Base-by-base conservation (phyloP, 73 alveolate genomes). In the Paramecium sexaurelia region DNA sequence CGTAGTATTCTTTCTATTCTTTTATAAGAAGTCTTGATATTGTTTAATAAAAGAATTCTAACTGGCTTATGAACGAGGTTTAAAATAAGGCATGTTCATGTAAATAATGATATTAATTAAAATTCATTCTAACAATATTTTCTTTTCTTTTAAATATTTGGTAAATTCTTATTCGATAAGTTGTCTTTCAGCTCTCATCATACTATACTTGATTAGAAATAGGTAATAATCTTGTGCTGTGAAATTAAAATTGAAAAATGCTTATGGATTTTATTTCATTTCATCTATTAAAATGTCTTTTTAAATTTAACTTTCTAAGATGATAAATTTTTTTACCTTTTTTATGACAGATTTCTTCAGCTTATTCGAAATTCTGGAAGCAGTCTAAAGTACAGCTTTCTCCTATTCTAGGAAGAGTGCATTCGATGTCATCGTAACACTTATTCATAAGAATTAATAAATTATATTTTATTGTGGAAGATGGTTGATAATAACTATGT, bases 181-280 rank as follows among this genome's bases (percentile, higher is more conserved):
- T 78, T 78, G 36, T 78, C 75, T 78, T 40, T 78, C 90, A 11
- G 75, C 68, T 78, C 90, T 78, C 90, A 78, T 78, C 33, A 78
- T 24, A 78, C 73, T 41, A 43, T 78, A 78, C 10, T 41, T 78
- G 43, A 78, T 32, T n/a, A 78, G 19, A 26, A 78, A 78, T 0
- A 78, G 71, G 20, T 29, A 78, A 7, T 78, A 41, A 78, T 78
- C 90, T 41, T 78, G 75, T 11, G 90, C 43, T n/a, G 90, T 24
- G 41, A 78, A 78, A 24, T 43, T 45, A 43, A 78, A 75, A 43
- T 41, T 78, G 32, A 78, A 78, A 15, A 41, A 78, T 41, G 68
- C 90, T 22, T 78, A 39, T 41, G 90, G 90, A 43, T 78, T 78
- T 24, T 24, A 27, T 7, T 78, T 78, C 75, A 41, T 78, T 43